Evolutionary conservation across 2,329 filamentous ascomycete genomes (phyloP), one percentile per base, ranked within the genome.

Genomic region (Geosmithia morbida): DNA sequence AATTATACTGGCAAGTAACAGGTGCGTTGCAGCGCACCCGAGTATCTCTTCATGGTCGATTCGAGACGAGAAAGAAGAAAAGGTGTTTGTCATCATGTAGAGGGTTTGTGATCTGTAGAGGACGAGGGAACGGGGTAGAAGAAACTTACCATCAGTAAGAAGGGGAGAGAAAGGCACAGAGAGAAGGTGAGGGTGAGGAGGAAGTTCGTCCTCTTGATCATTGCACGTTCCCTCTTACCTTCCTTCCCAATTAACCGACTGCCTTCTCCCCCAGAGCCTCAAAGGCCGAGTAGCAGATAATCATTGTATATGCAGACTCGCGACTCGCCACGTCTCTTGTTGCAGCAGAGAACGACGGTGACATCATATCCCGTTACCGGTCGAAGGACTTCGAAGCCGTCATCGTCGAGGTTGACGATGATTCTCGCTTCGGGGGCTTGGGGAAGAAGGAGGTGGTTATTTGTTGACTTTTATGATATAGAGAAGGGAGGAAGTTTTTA

Each of bases 1-100:
- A 80, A 75, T 70, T 72, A 82, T 88, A 88, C 85, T 89, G 85
- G 85, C 85, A 85, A 88, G 85, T 88, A 88, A 83, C 85, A 86
- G 81, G 79, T 74, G 64, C 61, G 65, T 71, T 62, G 70, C 59
- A 61, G 67, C 66, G 67, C 68, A 70, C 79, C 81, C 81, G 78
- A 71, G 75, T 70, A 69, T 49, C 81, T 86, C 81, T 79, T 87
- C 85, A 89, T 82, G 81, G 83, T 79, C 85, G 85, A 87, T 75
- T 89, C 83, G 70, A 44, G 83, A 74, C 81, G 76, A 82, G 82
- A 85, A 87, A 37, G 33, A 88, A 87, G 84, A 88, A 88, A 84
- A 83, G 71, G 66, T 69, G 71, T 72, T 63, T 62, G 64, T 88
- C 85, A 88, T 87, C 83, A 81, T 75, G 56, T 69, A 37, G 67